Evolutionary conservation across 257 asterid genomes (phyloP), one percentile per base, ranked within the genome.

Genomic region (Gentiana straminea): DNA sequence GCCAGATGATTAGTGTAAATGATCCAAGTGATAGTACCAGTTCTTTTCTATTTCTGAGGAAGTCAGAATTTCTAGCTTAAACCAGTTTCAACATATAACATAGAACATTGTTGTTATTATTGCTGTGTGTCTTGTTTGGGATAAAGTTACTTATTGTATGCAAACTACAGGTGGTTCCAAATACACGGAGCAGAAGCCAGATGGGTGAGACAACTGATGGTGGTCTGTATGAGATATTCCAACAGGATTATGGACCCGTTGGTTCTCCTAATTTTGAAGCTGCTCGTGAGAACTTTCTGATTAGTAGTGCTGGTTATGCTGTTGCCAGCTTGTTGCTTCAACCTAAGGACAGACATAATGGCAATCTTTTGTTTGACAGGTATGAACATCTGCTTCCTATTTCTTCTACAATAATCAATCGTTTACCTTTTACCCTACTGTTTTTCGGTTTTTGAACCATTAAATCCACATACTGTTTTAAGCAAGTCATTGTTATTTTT

Each of bases 121-220:
- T 24, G 51, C 32, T 60, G 52, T 66, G 49, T 60, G 13, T 41
- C 9, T 4, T 7, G 46, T 41, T 41, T 5, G 7, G 46, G 46
- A 41, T 41, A 41, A 3, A 4, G 46, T 41, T 41, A 1, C 46
- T 41, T 41, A 41, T 24, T 10, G 11, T 41, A 41, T 5, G 9
- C 57, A 52, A 32, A 59, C 33, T 68, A 75, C 81, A 92, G 99
- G 99, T 92, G 55, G 97, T 85, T 57, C 97, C 97, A 72, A 85
- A 92, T 66, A 64, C 99, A 37, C 71, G 97, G 63, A 92, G 99
- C 79, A 83, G 99, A 80, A 92, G 99, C 70, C 99, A 92, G 84
- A 92, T 92, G 99, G 99, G 99, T 61, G 99, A 92, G 88, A 92
- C 94, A 52, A 92, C 91, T 52, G 99, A 92, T 66, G 99, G 99